Conservation (phyloP, 139 green algal species). For the Chlamydomonas sp. region DNA sequence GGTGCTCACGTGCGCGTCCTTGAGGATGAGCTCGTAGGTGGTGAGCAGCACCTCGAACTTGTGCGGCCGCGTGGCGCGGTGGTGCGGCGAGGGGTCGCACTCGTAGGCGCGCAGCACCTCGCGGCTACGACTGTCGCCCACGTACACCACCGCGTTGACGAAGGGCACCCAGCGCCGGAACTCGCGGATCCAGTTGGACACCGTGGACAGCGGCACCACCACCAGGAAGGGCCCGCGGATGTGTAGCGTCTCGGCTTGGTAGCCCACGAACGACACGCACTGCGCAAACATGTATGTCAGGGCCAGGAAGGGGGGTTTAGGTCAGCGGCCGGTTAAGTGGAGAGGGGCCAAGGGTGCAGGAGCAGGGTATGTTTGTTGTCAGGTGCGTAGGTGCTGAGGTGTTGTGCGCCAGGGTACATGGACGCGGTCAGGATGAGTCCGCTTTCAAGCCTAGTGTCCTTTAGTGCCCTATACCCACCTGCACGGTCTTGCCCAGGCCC, state of each 20-base stretch:
- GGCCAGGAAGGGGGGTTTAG: background rate
- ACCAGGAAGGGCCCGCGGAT: conserved; percentile 88
- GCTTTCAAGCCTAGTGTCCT: too few species aligned
- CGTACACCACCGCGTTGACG: conserved; percentile 85
- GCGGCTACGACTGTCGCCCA: conserved; percentile 75
- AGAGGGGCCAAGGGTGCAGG: too few species aligned
- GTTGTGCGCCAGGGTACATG: too few species aligned
- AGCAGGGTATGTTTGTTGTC: too few species aligned
- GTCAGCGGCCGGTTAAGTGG: background rate
- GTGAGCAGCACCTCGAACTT: conserved; percentile 90
- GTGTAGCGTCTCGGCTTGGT: conserved; percentile 64
- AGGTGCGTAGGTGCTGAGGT: too few species aligned
- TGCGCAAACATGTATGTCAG: conserved; percentile 82
- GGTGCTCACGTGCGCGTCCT: conserved; percentile 68
- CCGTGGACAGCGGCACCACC: conserved; percentile 89
- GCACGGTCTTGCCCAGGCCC: conserved; percentile 52
- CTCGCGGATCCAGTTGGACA: conserved; percentile 94
- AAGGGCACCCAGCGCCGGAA: conserved; percentile 85
- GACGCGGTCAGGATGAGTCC: too few species aligned
- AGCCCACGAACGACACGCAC: conserved; percentile 75
- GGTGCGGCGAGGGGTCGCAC: conserved; percentile 41
- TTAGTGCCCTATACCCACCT: conserved; percentile 22
- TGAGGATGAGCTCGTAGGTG: conserved; percentile 94
- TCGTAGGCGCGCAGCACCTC: conserved; percentile 74
- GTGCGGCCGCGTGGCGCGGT: conserved; percentile 42